These are phyloP conservation scores for Platanthera guangdongensis DNA, from an alignment of 106 monocot genomes.

Conservation along the genomic window DNA sequence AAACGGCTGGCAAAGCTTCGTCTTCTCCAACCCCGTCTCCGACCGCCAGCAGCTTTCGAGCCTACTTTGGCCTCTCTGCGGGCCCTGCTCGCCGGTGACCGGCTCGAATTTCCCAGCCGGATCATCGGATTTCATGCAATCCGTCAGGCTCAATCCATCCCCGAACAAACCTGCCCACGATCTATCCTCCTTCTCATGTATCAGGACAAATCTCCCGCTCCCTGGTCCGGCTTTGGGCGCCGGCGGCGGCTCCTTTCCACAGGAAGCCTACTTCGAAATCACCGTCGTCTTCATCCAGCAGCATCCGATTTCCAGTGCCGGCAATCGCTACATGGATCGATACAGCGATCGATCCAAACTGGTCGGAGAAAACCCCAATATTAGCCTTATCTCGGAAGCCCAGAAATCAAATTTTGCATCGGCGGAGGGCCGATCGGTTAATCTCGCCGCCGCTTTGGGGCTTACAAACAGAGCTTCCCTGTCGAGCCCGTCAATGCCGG, in stretches of 20 bases:
- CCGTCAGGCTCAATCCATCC: constrained; percentile 41
- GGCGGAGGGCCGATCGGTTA: not conserved
- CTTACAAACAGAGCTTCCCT: constrained; percentile 16
- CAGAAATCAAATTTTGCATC: not conserved
- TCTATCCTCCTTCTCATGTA: not conserved
- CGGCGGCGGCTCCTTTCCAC: constrained; percentile 63
- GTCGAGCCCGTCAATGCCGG: constrained; percentile 16
- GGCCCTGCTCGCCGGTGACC: not conserved
- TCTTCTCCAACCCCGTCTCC: constrained; percentile 19
- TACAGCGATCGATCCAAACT: constrained; percentile 30
- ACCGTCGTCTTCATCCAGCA: constrained; percentile 34
- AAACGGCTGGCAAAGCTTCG: constrained; percentile 65
- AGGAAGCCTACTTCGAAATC: constrained; percentile 85
- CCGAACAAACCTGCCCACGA: not conserved
- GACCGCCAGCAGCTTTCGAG: not conserved
- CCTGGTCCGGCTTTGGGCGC: constrained; percentile 50
- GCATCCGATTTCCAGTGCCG: not conserved
- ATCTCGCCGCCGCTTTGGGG: constrained; percentile 37
- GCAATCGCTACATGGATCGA: constrained; percentile 6
- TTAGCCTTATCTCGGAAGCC: not conserved
- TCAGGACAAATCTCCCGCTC: constrained; percentile 52
- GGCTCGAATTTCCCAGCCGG: constrained; percentile 27
- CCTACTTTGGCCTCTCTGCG: too few species aligned
- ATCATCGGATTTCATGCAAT: constrained; percentile 65
- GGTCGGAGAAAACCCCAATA: constrained; percentile 14